These are phyloP conservation scores for Ophiostoma montium DNA, from an alignment of 2,329 filamentous ascomycete genomes.

Conservation along the genomic window DNA sequence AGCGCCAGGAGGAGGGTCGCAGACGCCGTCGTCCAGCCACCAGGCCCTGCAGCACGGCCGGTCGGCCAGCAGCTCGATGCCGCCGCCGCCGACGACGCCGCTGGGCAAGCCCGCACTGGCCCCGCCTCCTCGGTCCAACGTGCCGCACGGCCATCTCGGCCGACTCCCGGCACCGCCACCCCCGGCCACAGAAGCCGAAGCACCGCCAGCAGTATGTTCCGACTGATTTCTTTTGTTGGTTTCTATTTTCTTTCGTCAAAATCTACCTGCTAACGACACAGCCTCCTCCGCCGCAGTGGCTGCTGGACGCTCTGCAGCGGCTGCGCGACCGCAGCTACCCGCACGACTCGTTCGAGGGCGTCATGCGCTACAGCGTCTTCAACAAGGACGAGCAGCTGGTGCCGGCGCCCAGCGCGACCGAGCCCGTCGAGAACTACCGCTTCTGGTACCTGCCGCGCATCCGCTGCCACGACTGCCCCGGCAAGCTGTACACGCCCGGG, in stretches of 20 bases:
- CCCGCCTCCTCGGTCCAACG: constrained; percentile 7
- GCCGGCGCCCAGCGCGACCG: constrained; percentile 30
- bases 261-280: constrained; percentile 24
- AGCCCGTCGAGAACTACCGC: constrained; percentile 45
- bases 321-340: constrained; percentile 57
- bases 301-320: constrained; percentile 55
- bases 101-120: constrained; percentile 15
- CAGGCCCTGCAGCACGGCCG: constrained; percentile 26
- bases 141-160: constrained; percentile 42
- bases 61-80: constrained; percentile 38
- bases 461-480: constrained; percentile 80
- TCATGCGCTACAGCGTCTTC: constrained; percentile 81
- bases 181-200: constrained; percentile 39
- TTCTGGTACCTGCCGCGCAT: constrained; percentile 82
- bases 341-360: constrained; percentile 70
- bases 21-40: constrained; percentile 24
- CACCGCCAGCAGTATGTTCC: constrained; percentile 49
- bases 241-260: not conserved
- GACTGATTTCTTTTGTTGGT: not conserved
- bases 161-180: constrained; percentile 55
- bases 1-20: constrained; percentile 20
- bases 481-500: constrained; percentile 85
- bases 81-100: constrained; percentile 35
- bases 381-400: constrained; percentile 57
- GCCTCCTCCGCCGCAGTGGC: constrained; percentile 81